These are phyloP conservation scores for Lactarius hengduanensis DNA, from an alignment of 768 basidiomycete species.

Conservation along the genomic window DNA sequence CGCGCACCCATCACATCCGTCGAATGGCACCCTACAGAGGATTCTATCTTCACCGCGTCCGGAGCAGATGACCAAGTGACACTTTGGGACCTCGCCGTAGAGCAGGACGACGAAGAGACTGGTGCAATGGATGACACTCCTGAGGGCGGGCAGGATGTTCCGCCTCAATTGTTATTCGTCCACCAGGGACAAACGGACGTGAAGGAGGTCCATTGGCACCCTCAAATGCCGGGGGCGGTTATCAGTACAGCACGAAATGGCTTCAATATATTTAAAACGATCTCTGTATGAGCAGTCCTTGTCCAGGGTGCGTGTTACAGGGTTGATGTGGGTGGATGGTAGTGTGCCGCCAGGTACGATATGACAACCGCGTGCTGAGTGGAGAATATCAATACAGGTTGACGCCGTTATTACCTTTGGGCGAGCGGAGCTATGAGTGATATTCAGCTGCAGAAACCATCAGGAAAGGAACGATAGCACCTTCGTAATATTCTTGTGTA, in stretches of 20 bases:
- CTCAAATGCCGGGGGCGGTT: slow-evolving; percentile 89
- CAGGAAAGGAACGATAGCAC: slow-evolving; percentile 33
- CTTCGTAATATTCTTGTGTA: slow-evolving; percentile 72
- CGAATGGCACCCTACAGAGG: slow-evolving; percentile 98
- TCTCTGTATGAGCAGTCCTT: slow-evolving; percentile 53
- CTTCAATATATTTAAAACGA: slow-evolving; percentile 97
- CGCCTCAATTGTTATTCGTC: slow-evolving; percentile 91
- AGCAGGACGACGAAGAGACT: slow-evolving; percentile 90
- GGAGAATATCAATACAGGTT: slow-evolving; percentile 50
- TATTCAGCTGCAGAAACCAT: slow-evolving; percentile 5
- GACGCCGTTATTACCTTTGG: slow-evolving; percentile 64
- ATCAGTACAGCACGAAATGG: slow-evolving; percentile 89
- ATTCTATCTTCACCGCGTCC: slow-evolving; percentile 91
- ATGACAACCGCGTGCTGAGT: slow-evolving; percentile 11
- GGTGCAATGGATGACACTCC: slow-evolving; percentile 53
- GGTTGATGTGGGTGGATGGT: slow-evolving; percentile 10
- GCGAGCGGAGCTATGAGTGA: slow-evolving; percentile 56
- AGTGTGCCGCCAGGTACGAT: slow-evolving; percentile 19
- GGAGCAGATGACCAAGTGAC: slow-evolving; percentile 95
- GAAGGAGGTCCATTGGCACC: slow-evolving; percentile 98
- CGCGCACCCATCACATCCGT: slow-evolving; percentile 91
- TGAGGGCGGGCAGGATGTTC: slow-evolving; percentile 63
- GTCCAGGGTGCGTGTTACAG: slow-evolving; percentile 9
- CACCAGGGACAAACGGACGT: slow-evolving; percentile 96
- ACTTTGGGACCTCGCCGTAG: slow-evolving; percentile 96